Evolutionary conservation across 768 basidiomycete genomes (phyloP).

Genomic region (Auriscalpium orientale): DNA sequence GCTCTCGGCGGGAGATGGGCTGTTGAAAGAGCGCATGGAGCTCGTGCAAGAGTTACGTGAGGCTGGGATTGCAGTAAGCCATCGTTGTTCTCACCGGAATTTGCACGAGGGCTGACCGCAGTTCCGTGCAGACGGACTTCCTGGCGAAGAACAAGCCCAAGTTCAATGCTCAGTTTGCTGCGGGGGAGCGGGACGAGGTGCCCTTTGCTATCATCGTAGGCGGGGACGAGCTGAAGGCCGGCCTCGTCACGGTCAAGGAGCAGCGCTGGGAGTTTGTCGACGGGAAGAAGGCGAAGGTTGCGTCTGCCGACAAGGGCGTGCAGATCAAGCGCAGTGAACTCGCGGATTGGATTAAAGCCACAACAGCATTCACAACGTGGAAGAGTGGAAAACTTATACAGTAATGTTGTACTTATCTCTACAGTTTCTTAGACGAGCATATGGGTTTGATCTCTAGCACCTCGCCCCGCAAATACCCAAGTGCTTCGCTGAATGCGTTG

Average conservation of each 20-base stretch:
- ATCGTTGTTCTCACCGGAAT: background rate
- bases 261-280: conserved; percentile 75
- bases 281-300: conserved; percentile 58
- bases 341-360: conserved; percentile 27
- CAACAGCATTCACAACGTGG: conserved; percentile 24
- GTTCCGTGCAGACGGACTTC: conserved; percentile 72
- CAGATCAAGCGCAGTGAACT: conserved; percentile 32
- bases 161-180: conserved; percentile 76
- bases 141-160: conserved; percentile 91
- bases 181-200: conserved; percentile 84
- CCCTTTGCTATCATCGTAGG: conserved; percentile 94
- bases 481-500: too few relatives aligned
- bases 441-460: too few relatives aligned
- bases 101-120: background rate
- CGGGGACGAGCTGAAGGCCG: conserved; percentile 73
- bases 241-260: conserved; percentile 86
- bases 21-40: conserved; percentile 76
- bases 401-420: conserved; percentile 9
- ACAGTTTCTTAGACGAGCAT: too few relatives aligned
- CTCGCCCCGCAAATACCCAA: too few relatives aligned
- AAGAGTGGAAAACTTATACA: conserved; percentile 22
- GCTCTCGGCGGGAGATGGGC: conserved; percentile 82
- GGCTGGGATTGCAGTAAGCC: conserved; percentile 76
- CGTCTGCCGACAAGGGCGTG: conserved; percentile 39
- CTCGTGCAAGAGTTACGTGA: conserved; percentile 77